Evolutionary conservation across 2,329 filamentous ascomycete species (phyloP).

Genomic region (Aspergillus niger): DNA sequence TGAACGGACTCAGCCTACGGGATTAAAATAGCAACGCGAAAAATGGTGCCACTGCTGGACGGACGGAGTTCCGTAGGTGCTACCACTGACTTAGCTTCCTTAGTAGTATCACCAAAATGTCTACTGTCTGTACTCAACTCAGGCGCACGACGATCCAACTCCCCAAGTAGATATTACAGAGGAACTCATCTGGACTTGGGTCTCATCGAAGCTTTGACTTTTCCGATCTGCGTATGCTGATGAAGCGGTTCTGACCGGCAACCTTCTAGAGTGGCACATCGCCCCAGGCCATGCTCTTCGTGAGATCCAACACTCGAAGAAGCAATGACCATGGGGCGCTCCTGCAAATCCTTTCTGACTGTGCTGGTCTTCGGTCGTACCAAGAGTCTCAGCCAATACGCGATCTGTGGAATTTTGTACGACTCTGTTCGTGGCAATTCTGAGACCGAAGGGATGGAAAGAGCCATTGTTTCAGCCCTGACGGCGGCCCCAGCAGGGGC

Average conservation of each 20-base stretch:
- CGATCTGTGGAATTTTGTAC: constrained; percentile 7
- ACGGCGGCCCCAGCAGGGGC: background rate
- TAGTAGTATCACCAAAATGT: background rate
- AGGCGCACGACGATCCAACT: constrained; percentile 8
- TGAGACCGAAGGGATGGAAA: constrained; percentile 23
- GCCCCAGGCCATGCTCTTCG: background rate
- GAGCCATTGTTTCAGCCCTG: constrained; percentile 19
- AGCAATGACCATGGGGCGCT: background rate
- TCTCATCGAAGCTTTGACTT: constrained; percentile 13
- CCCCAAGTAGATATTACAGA: background rate
- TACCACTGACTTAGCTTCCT: background rate
- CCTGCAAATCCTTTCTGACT: constrained; percentile 2
- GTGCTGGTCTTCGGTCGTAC: background rate
- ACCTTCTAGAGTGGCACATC: background rate
- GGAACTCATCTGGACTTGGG: background rate
- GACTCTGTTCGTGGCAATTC: constrained; percentile 9
- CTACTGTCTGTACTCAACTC: background rate
- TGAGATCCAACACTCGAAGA: background rate
- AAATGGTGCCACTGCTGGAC: constrained; percentile 6
- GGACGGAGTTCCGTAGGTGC: background rate
- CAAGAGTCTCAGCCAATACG: background rate
- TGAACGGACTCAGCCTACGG: background rate
- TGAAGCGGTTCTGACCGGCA: background rate
- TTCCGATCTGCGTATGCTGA: background rate
- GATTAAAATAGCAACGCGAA: constrained; percentile 4